Evolutionary conservation across 1,284 basidiomycete genomes (phyloP), one percentile per base, ranked within the genome.

Genomic region (Leccinum subfulvum): DNA sequence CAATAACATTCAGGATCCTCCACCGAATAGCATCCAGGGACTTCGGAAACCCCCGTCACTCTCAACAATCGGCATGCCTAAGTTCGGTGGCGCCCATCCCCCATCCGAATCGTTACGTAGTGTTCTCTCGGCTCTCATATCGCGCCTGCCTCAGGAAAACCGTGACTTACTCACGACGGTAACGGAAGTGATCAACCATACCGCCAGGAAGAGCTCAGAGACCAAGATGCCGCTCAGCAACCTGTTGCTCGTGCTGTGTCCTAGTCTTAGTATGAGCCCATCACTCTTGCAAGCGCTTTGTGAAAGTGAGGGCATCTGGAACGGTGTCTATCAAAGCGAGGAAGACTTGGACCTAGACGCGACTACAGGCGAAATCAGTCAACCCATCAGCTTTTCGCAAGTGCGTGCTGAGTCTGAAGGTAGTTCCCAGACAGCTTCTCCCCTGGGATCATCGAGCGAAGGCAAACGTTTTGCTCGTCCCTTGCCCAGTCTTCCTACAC

Each of bases 191-290:
- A 89, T 93, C 68, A 84, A 81, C 59, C 84, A 82, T 47, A 92
- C 90, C 2, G 85, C 88, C 0, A 79, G 78, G 60, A 81, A 82
- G 61, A 81, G 80, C 66, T 82, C 81, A 66, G 84, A 85, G 70
- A 94, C 91, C 39, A 92, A 91, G 79, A 94, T 94, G 92, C 90
- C 91, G 1, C 72, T 94, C 67, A 89, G 87, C 71, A 94, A 94
- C 71, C 74, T 94, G 66, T 76, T 94, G 28, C 77, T 93, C 54
- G 86, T 94, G 59, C 88, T 94, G 72, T 92, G 88, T 67, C 92
- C 92, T 30, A 93, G 88, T 70, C 76, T 94, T 69, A 87, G 84
- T 70, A 89, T 94, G 84, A 90, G 82, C 61, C 90, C 91, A n/a
- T 80, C 86, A 1, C 75, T 94, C 51, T 75, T 94, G 66, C 83